phyloP scores from a whole-genome alignment of 2,329 filamentous ascomycete species.

The Penicillium brevicompactum region DNA sequence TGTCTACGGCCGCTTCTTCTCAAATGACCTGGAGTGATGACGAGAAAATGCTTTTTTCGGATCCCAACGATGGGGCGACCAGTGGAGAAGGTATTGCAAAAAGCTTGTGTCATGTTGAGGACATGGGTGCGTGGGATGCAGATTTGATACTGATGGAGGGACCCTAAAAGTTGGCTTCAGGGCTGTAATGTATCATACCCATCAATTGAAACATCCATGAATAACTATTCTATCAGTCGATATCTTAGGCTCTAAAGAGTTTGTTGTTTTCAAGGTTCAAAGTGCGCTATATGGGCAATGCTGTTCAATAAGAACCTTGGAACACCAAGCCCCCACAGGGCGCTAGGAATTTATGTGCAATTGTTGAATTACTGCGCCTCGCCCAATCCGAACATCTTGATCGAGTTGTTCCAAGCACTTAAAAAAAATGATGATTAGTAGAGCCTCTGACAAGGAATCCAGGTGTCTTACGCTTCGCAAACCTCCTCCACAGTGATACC shows the following conservation, averaged over 20 bases:
- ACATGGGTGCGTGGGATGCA: neutral
- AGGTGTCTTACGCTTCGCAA: constrained; percentile 67
- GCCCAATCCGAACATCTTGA: constrained; percentile 74
- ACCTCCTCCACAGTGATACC: constrained; percentile 77
- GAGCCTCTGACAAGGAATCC: neutral
- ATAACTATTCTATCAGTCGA: neutral
- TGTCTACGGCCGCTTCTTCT: neutral
- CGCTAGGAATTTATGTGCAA: too few species aligned
- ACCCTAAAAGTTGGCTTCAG: neutral
- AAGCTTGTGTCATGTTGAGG: neutral
- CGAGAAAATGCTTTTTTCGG: constrained; percentile 1
- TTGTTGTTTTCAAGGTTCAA: too few species aligned
- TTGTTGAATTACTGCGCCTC: constrained; percentile 29
- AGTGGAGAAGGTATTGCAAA: neutral
- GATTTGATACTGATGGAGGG: constrained; percentile 5
- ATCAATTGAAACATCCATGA: neutral
- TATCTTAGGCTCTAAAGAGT: neutral
- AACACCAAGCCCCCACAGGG: too few species aligned
- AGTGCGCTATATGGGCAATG: too few species aligned
- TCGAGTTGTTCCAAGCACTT: constrained; percentile 77
- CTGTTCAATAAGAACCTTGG: too few species aligned
- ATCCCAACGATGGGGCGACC: neutral
- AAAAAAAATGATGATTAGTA: constrained; percentile 22
- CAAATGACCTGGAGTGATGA: neutral
- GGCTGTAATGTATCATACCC: neutral